Evolutionary conservation across 2,329 filamentous ascomycete genomes (phyloP).

Genomic region (Fusarium sp.): DNA sequence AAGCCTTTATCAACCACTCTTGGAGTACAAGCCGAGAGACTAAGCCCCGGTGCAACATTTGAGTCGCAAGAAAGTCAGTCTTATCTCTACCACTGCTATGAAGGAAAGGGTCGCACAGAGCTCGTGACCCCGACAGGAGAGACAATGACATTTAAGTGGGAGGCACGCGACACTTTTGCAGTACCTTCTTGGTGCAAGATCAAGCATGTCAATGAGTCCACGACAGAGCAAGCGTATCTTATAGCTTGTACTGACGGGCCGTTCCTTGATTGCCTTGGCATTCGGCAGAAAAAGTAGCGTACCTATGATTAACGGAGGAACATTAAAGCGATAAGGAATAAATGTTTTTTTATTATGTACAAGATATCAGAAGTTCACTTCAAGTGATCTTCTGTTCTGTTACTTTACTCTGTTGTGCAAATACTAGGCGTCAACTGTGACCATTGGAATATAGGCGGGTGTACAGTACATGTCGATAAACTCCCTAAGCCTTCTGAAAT

Average conservation of each 20-base stretch:
- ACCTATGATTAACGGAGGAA: not conserved
- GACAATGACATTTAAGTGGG: slow-evolving; percentile 60
- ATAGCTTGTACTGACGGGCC: slow-evolving; percentile 56
- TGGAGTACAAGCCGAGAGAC: slow-evolving; percentile 64
- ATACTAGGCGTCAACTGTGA: too few relatives aligned
- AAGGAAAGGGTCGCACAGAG: slow-evolving; percentile 61
- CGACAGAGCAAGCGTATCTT: slow-evolving; percentile 51
- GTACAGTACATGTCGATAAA: too few relatives aligned
- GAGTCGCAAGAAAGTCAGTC: slow-evolving; percentile 63
- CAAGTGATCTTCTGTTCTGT: too few relatives aligned
- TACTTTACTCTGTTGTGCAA: too few relatives aligned
- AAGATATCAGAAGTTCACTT: too few relatives aligned
- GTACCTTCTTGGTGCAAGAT: slow-evolving; percentile 67
- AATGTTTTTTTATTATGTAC: too few relatives aligned
- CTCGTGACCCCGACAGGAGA: slow-evolving; percentile 54
- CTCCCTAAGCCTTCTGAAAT: too few relatives aligned
- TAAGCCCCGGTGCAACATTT: slow-evolving; percentile 56
- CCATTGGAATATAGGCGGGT: too few relatives aligned
- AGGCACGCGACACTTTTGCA: slow-evolving; percentile 66
- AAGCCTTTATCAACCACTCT: slow-evolving; percentile 61
- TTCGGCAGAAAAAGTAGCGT: slow-evolving; percentile 14
- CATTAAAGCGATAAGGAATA: too few relatives aligned
- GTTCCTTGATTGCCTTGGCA: slow-evolving; percentile 48
- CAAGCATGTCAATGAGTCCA: slow-evolving; percentile 59
- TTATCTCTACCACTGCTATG: slow-evolving; percentile 67